Conservation (phyloP, 805 yeast species). For the Kodamaea kaohsiungensis region DNA sequence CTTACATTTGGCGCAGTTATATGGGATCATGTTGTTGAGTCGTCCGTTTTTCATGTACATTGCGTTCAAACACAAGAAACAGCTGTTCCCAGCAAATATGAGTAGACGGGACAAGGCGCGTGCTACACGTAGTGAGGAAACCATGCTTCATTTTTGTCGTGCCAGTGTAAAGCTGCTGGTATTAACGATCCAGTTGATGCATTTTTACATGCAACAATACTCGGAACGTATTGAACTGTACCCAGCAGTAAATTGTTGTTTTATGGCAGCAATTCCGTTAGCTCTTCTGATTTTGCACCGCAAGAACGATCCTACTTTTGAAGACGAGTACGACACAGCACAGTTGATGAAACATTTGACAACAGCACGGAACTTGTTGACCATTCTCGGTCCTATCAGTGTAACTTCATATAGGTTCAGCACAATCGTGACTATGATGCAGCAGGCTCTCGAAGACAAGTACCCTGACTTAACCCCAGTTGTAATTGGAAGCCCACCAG, state of each 20-base stretch:
- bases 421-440: slow-evolving; percentile 16
- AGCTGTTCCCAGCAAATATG: neutral
- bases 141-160: slow-evolving; percentile 28
- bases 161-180: slow-evolving; percentile 39
- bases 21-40: slow-evolving; percentile 37
- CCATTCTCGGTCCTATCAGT: slow-evolving; percentile 14
- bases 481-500: neutral
- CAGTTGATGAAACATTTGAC: slow-evolving; percentile 13
- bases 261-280: slow-evolving; percentile 38
- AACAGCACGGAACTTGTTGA: slow-evolving; percentile 12
- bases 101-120: slow-evolving; percentile 12
- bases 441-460: slow-evolving; percentile 12
- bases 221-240: slow-evolving; percentile 39
- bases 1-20: slow-evolving; percentile 38
- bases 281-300: slow-evolving; percentile 31
- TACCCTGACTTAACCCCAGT: slow-evolving; percentile 6
- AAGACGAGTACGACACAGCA: slow-evolving; percentile 16
- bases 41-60: slow-evolving; percentile 43
- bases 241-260: slow-evolving; percentile 30
- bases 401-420: slow-evolving; percentile 14
- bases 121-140: slow-evolving; percentile 13
- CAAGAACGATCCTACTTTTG: slow-evolving; percentile 9
- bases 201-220: slow-evolving; percentile 24
- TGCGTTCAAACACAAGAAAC: slow-evolving; percentile 13
- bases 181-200: slow-evolving; percentile 33